Conservation (phyloP, 176 grass and related monocot genomes). For the Oryza glumipatula region DNA sequence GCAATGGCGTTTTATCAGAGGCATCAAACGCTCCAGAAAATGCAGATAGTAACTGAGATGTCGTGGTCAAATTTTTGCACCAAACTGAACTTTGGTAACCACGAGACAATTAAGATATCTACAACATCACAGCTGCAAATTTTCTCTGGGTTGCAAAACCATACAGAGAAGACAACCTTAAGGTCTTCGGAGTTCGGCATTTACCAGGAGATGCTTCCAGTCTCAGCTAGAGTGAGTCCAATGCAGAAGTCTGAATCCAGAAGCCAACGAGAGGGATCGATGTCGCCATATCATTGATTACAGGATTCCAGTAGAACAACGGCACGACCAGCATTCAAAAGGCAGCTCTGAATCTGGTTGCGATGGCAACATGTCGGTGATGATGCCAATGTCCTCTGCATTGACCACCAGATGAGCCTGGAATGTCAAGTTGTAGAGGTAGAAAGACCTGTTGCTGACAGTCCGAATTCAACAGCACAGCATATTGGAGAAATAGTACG, state of each 20-base stretch:
- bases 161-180: slow-evolving; percentile 11
- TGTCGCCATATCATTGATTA: slow-evolving; percentile 18
- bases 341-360: not conserved
- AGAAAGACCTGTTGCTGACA: not conserved
- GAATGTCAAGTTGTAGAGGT: not conserved
- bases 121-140: not conserved
- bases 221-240: slow-evolving; percentile 6
- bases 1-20: not conserved
- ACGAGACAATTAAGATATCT: not conserved
- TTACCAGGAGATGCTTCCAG: not conserved
- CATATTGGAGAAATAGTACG: not conserved
- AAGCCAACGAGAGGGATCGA: slow-evolving; percentile 24
- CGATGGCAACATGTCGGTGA: not conserved
- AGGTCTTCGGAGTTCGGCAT: slow-evolving; percentile 19
- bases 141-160: not conserved
- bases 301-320: not conserved
- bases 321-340: not conserved
- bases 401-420: not conserved
- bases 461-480: not conserved
- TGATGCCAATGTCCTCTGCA: not conserved
- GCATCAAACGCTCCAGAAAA: not conserved
- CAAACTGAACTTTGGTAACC: not conserved
- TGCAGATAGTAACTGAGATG: not conserved
- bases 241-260: not conserved
- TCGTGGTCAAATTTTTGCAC: not conserved